A percentile compares a stretch with the other conserved stretches of the same genome.
These are phyloP conservation scores for Paramecium octaurelia DNA, from an alignment of 73 alveolate species.

Conservation along the genomic window DNA sequence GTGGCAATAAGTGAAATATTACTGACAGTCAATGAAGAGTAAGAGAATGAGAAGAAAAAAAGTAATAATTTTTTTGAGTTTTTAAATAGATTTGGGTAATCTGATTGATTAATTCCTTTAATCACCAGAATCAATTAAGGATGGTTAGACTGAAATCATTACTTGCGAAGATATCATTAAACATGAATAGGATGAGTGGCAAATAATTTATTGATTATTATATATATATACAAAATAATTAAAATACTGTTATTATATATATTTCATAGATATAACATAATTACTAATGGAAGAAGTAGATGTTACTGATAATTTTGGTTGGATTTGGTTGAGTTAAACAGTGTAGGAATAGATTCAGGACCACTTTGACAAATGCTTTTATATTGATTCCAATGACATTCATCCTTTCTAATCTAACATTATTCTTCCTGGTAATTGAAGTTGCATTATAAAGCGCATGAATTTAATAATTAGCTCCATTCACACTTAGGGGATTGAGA, in stretches of 20 bases:
- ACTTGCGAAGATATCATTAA: not conserved
- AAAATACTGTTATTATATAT: not conserved
- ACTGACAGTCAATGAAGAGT: not conserved
- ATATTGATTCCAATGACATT: constrained; percentile 38
- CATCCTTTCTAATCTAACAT: not conserved
- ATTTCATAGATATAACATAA: not conserved
- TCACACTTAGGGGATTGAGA: not conserved
- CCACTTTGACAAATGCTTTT: not conserved
- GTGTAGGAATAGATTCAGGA: not conserved
- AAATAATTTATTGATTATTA: not conserved
- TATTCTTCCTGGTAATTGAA: not conserved
- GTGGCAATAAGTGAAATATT: not conserved
- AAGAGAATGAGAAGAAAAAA: not conserved
- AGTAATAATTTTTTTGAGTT: not conserved
- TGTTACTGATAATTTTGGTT: not conserved
- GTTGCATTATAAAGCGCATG: not conserved
- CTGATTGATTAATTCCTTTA: not conserved
- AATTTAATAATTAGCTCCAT: not conserved
- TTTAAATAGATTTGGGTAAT: not conserved
- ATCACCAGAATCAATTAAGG: not conserved
- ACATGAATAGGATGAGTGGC: constrained; percentile 6
- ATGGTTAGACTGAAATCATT: not conserved
- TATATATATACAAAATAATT: not conserved
- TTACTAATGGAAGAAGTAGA: not conserved
- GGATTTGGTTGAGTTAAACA: not conserved